Conservation (phyloP, 2,329 filamentous ascomycete genomes). For the Epichloe elymi region DNA sequence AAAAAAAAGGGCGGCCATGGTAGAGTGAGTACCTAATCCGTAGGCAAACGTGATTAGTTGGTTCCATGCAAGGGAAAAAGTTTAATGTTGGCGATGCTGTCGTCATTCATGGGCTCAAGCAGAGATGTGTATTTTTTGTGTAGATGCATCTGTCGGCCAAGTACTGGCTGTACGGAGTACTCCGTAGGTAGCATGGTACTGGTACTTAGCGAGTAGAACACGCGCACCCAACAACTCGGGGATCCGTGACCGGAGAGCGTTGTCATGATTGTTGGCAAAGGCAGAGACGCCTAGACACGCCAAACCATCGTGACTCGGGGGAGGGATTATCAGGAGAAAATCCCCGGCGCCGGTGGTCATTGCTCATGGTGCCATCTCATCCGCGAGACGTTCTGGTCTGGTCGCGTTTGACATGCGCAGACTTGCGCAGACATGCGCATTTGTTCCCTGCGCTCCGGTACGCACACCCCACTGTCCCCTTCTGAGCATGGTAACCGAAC, state of each 20-base stretch:
- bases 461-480: neutral
- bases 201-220: no score
- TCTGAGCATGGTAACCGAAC: neutral
- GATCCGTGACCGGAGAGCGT: neutral
- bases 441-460: neutral
- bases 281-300: neutral
- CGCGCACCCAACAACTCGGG: neutral
- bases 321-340: neutral
- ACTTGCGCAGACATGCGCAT: neutral
- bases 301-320: neutral
- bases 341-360: neutral
- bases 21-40: neutral
- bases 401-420: neutral
- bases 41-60: neutral
- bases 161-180: neutral
- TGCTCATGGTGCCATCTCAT: neutral
- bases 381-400: neutral
- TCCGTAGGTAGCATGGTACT: no score
- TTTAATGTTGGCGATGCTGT: constrained; percentile 2
- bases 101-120: constrained; percentile 1
- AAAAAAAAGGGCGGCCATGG: neutral
- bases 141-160: no score
- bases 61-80: constrained; percentile 1
- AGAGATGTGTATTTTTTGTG: neutral
- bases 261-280: neutral